Evolutionary conservation across 768 basidiomycete genomes (phyloP), one percentile per base, ranked within the genome.

Genomic region (Suillus brevipes): DNA sequence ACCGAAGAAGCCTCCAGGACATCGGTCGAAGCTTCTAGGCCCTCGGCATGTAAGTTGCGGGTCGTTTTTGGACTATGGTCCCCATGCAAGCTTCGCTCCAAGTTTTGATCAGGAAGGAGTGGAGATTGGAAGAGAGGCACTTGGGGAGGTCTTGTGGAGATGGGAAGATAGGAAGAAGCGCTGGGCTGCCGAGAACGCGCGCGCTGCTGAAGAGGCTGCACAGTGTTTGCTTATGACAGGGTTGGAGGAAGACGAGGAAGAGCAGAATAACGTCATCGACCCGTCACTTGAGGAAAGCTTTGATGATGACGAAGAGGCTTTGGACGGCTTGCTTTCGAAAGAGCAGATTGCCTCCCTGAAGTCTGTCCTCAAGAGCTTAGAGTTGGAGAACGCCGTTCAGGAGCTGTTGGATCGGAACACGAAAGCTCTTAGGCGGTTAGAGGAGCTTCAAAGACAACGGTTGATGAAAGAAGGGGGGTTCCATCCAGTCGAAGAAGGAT

Each of bases 61-160:
- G 61, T 75, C 81, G 0, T 94, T 94, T 72, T 79, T 95, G 8
- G 90, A 95, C 74, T 94, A 94, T 70, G 93, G 92, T 0, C 81
- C 83, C 14, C 89, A 82, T 70, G 77, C 91, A 8, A 89, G 85
- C 71, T 94, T 94, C 75, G 92, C 92, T 0, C 92, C 92, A 1
- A 79, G 82, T 12, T 94, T 91, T 73, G 90, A 92, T 65, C 89
- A 91, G 67, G 88, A 91, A 65, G 88, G 88, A n/a, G 83, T 85
- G 58, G 85, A 91, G 70, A 77, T 93, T 7, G 91, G 91, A 4
- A 81, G 85, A 62, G 74, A 79, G 2, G 80, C 84, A 60, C 80
- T 94, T 63, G 87, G 85, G 16, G 85, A 90, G 72, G 75, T 87
- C 13, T 75, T 88, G 34, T 87, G 81, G 74, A 79, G 79, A 66